These are phyloP conservation scores for Cymodocea nodosa DNA, from an alignment of 116 monocot species.

Conservation along the genomic window DNA sequence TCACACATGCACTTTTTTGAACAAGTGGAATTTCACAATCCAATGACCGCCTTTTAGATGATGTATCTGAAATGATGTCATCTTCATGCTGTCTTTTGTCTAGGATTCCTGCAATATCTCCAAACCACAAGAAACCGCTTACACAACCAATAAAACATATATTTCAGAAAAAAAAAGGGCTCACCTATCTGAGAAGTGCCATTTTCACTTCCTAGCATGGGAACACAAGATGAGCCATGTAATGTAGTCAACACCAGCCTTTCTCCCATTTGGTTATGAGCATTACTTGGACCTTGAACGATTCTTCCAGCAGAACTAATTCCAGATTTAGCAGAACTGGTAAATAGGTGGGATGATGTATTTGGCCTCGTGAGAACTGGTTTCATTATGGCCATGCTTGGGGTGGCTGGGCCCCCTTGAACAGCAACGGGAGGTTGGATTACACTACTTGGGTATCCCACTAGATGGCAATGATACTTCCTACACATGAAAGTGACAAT, in stretches of 20 bases:
- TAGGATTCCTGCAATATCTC: not conserved
- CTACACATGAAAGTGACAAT: slow-evolving; percentile 8
- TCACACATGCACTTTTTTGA: not conserved
- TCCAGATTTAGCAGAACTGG: not conserved
- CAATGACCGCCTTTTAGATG: slow-evolving; percentile 12
- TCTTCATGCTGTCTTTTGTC: slow-evolving; percentile 7
- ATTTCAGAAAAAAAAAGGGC: not conserved
- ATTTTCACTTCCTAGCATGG: not conserved
- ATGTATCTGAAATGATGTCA: not conserved
- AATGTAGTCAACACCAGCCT: slow-evolving; percentile 3
- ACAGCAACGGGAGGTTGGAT: not conserved
- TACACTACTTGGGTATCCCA: slow-evolving; percentile 16
- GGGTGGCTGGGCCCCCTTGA: not conserved
- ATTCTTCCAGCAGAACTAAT: not conserved
- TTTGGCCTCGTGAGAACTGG: not conserved
- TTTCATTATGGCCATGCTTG: not conserved
- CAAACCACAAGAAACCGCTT: not conserved
- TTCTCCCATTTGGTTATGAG: not conserved
- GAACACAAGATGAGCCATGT: not conserved
- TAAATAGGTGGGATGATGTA: not conserved
- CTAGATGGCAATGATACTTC: slow-evolving; percentile 27
- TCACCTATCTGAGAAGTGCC: slow-evolving; percentile 6
- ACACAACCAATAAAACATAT: not conserved
- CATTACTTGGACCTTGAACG: not conserved
- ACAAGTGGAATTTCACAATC: not conserved